These are phyloP conservation scores for Ligustrum vulgare DNA, from an alignment of 257 asterid genomes.

Conservation along the genomic window DNA sequence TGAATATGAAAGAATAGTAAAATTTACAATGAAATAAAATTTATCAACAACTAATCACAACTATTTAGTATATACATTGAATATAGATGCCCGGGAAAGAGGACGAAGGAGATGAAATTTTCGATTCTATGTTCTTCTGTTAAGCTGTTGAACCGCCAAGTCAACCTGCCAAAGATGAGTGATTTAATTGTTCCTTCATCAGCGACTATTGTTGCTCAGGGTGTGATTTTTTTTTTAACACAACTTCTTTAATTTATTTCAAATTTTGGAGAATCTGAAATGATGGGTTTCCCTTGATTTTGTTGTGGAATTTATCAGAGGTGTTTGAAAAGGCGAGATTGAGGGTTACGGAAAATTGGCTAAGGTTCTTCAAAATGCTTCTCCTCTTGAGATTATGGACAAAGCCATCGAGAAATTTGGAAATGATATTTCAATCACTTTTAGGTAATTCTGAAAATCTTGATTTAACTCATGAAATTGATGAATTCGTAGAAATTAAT, in stretches of 20 bases:
- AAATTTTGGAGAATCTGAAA: neutral
- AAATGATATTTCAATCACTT: slow-evolving; percentile 71
- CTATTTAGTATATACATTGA: no score
- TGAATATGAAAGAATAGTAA: no score
- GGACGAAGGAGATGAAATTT: slow-evolving; percentile 32
- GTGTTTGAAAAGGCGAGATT: slow-evolving; percentile 40
- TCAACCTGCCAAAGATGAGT: slow-evolving; percentile 31
- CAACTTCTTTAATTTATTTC: neutral
- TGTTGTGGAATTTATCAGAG: slow-evolving; percentile 30
- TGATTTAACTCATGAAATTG: neutral
- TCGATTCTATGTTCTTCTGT: slow-evolving; percentile 41
- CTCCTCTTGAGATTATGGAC: slow-evolving; percentile 79
- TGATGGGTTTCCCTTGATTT: slow-evolving; percentile 13
- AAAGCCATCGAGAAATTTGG: slow-evolving; percentile 71
- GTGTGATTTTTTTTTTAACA: neutral
- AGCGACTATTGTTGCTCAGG: slow-evolving; percentile 46
- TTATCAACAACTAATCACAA: no score
- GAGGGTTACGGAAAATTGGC: slow-evolving; percentile 61
- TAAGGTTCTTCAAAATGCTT: slow-evolving; percentile 57
- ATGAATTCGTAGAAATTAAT: neutral
- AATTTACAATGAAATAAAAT: no score
- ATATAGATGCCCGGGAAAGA: no score
- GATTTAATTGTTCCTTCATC: slow-evolving; percentile 55
- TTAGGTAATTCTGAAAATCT: slow-evolving; percentile 48
- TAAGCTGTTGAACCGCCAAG: slow-evolving; percentile 53